A percentile compares a stretch with the other conserved stretches of the same genome.
These are phyloP conservation scores for Strobilomyces dryophilus DNA, from an alignment of 768 basidiomycete genomes.

Conservation along the genomic window DNA sequence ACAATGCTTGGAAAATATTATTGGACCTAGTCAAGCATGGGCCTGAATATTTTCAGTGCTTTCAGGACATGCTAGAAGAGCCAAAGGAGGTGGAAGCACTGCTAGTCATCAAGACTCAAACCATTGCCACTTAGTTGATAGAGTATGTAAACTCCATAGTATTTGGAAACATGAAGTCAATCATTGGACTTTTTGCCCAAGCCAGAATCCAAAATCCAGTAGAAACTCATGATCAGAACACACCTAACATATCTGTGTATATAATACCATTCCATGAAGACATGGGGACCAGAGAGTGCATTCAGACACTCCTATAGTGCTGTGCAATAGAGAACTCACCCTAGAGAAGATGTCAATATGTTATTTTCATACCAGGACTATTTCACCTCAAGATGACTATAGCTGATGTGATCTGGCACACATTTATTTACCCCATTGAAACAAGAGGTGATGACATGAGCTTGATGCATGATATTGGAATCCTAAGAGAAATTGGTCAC, in stretches of 20 bases:
- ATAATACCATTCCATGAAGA: background rate
- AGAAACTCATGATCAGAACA: background rate
- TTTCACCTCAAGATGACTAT: conserved; percentile 35
- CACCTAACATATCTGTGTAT: background rate
- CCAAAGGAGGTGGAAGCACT: background rate
- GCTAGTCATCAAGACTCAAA: background rate
- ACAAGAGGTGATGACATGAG: conserved; percentile 6
- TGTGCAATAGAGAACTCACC: conserved; percentile 15
- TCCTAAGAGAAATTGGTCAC: conserved; percentile 28
- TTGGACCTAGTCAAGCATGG: background rate
- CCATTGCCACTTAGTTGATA: background rate
- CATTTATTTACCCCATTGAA: conserved; percentile 5
- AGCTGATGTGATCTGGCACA: conserved; percentile 18
- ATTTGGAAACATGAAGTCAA: background rate
- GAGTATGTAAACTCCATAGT: background rate
- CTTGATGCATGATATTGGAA: conserved; percentile 19
- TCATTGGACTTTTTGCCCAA: too few species aligned
- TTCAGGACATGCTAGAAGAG: background rate
- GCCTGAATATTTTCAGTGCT: background rate
- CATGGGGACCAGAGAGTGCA: background rate
- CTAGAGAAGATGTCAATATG: conserved; percentile 26
- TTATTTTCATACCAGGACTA: conserved; percentile 32
- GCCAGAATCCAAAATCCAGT: too few species aligned
- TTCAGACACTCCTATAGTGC: background rate
- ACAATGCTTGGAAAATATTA: background rate